These are phyloP conservation scores for Malassezia yamatoensis DNA, from an alignment of 1,284 basidiomycete genomes.

Conservation along the genomic window DNA sequence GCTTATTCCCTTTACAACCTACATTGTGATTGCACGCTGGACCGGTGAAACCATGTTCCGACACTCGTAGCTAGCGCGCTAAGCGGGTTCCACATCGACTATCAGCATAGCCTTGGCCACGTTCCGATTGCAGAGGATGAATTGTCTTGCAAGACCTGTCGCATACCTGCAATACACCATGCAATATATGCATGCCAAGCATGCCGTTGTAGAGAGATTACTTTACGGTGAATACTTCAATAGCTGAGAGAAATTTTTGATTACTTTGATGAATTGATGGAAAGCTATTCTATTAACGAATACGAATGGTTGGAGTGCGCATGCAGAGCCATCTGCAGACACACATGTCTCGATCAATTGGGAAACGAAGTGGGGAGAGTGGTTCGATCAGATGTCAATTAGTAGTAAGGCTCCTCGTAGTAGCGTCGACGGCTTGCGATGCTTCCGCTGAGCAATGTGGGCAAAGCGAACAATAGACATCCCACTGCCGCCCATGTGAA, in stretches of 20 bases:
- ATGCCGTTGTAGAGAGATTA: no score
- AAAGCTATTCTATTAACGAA: no score
- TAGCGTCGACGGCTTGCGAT: slow-evolving; percentile 4
- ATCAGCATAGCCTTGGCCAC: neutral
- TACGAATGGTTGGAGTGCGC: no score
- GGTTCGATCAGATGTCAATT: neutral
- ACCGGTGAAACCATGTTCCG: slow-evolving; percentile 20
- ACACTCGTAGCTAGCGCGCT: neutral
- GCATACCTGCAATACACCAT: no score
- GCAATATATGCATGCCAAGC: no score
- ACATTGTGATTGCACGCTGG: slow-evolving; percentile 41
- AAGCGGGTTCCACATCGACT: neutral
- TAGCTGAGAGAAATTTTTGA: no score
- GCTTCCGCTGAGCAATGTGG: neutral
- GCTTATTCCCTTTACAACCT: slow-evolving; percentile 33
- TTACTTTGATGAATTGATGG: no score
- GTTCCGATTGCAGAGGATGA: neutral
- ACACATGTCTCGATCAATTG: neutral
- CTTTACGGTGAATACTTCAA: no score
- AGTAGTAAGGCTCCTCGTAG: slow-evolving; percentile 7
- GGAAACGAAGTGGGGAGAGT: neutral
- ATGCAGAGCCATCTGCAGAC: no score
- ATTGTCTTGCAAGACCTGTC: no score
- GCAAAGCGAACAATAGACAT: slow-evolving; percentile 28
- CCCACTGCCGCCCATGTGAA: slow-evolving; percentile 35